Evolutionary conservation across 305 asterid genomes (phyloP), one percentile per base, ranked within the genome.

Genomic region (Plantago coronopus): DNA sequence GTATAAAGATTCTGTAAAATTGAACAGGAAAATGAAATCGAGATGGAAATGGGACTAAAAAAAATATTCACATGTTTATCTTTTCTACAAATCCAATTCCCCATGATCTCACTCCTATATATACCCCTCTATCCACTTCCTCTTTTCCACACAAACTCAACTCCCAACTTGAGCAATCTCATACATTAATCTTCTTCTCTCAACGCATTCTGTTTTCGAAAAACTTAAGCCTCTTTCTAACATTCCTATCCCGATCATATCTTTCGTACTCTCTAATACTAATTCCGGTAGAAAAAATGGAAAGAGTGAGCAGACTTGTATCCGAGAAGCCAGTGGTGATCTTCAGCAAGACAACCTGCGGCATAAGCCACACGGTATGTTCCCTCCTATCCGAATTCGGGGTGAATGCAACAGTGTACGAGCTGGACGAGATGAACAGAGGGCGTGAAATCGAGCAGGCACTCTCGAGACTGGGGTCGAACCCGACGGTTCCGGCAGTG

Each of bases 391-490:
- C 55, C 3, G 91, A 85, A 2, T 83, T 84, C 19, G 97, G 95
- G 0, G 95, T 80, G 0, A 71, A 86, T 19, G 82, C 85, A 0
- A 63, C 50, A 7, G 85, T 84, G 21, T 74, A 82, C 59, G 97
- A 89, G 89, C 83, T 89, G 5, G 97, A 89, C 42, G 83, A 89
- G 82, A 74, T 89, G 25, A 31, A 77, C 0, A 58, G 81, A 59
- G 95, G 96, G 0, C 63, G 85, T 5, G 96, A 89, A 12, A 79
- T 89, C 40, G 97, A 89, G 80, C 87, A 79, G 18, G 84, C 86
- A 0, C 72, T 90, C 2, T 31, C 76, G n/a, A 71, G 76, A 61
- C 81, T 77, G 1, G 96, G 96, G 1, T 76, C 86, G 60, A 82
- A 78, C 72, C 95, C 96, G 1, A 76, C 81, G 1, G 89, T 85